Base-by-base conservation (phyloP, 257 asterid species). In the Solanum chiquidenum region DNA sequence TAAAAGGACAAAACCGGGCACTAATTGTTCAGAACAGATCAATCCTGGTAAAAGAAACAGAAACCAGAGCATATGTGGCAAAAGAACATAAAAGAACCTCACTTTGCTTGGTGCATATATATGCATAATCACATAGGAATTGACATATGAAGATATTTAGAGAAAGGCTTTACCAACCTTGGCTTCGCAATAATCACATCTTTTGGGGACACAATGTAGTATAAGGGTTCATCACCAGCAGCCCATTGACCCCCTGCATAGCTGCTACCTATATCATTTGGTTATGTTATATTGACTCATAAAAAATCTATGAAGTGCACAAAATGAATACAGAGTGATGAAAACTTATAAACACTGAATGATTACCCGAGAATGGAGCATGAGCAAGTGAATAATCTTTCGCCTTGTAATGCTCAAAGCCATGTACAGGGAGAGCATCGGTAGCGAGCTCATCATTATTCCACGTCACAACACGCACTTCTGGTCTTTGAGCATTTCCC, bases 401-500 rank as follows among this genome's bases (percentile, higher is more conserved):
- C 91, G 98, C 99, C 94, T 94, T 95, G 92, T 97, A 97, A 95
- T 96, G 99, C 90, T 97, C 99, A 91, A 93, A 97, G 55, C 99
- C 99, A 91, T 91, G 97, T 44, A 97, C 94, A 27, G 99, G 99
- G 46, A 97, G 93, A 72, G 99, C 99, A 94, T 97, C 99, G 64
- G 99, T 97, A 82, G 99, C 98, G 87, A 95, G 94, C 87, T 97
- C 99, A 90, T 97, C 99, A 85, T 92, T 95, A 80, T 91, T 95
- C 98, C 98, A 92, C 72, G 98, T 92, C 88, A 94, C 99, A 27
- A 97, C 97, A 88, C 99, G 96, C 92, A 97, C 98, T 92, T 97
- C 99, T 85, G 99, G 99, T 92, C 99, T 94, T 91, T 95, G 99
- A 88, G 99, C 99, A 93, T 92, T 97, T 88, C 98, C 99, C 99